Base-by-base conservation (phyloP, 1,284 basidiomycete species). In the Lentinula novae-zelandiae region DNA sequence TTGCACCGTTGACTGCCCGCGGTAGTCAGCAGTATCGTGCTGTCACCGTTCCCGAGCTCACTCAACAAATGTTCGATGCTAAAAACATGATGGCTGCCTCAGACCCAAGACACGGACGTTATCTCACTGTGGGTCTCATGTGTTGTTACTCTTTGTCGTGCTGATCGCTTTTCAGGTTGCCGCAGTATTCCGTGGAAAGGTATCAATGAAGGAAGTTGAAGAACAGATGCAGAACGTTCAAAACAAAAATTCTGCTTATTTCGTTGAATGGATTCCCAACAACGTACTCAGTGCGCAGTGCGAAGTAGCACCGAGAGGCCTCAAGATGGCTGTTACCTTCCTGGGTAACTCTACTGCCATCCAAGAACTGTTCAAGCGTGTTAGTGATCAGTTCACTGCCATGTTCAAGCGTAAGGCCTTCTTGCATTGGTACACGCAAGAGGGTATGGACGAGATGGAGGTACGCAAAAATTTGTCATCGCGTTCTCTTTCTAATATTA, bases 401-500 rank as follows among this genome's bases (percentile, higher is more conserved):
- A 98, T 98, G 96, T 98, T 97, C 89, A 92, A 95, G 83, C 85
- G 96, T 75, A 97, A 97, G 82, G 96, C 96, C 49, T 98, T 98
- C 90, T 89, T 98, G 85, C 95, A 98, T 78, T 98, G 95, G 93
- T 96, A 97, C 80, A 97, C 94, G 51, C 93, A 95, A 73, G 95
- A 96, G 82, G 95, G 96, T 76, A 97, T 97, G 96, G 95, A 97
- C 78, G 96, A 98, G 85, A 95, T 98, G 90, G 95, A 95, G 82
- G 88, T 86, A 65, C 63, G 78, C n/a, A 3, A 74, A 27, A 59
- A 17, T 54, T 57, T 60, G 17, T 54, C 54, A 46, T 39, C 8
- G 6, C 33, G 10, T 59, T 55, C 22, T 13, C 27, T 53, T 42
- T 13, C 33, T n/a, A 3, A 27, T 55, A n/a, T 38, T 64, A 58